Conservation (phyloP, 108 stramenopile species). For the Cyclotella distinguenda region DNA sequence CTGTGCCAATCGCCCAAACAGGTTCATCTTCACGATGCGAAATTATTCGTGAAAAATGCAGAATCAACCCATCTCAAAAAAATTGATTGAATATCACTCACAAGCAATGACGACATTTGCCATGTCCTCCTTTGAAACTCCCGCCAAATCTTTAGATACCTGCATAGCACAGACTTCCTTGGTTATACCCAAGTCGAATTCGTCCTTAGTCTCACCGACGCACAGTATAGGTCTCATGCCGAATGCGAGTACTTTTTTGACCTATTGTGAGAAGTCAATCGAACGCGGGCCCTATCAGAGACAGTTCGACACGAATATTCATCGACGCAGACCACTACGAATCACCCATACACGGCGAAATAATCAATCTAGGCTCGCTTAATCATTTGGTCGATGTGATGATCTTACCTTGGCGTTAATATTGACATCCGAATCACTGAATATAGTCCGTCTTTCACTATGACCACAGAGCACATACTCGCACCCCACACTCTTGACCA, state of each 20-base stretch:
- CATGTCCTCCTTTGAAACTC: constrained; percentile 54
- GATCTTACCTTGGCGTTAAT: constrained; percentile 55
- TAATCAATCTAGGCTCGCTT: not conserved
- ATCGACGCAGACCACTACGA: too few relatives aligned
- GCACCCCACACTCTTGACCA: constrained; percentile 70
- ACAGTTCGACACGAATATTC: too few relatives aligned
- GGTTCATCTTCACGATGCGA: constrained; percentile 54
- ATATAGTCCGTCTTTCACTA: constrained; percentile 65
- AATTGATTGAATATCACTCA: not conserved
- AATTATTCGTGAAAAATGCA: not conserved
- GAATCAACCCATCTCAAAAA: not conserved
- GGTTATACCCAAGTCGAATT: constrained; percentile 55
- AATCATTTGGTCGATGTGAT: too few relatives aligned
- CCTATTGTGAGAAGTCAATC: too few relatives aligned
- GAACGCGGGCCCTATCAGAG: too few relatives aligned
- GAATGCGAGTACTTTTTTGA: constrained; percentile 39
- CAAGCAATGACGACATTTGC: constrained; percentile 80
- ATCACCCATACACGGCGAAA: too few relatives aligned
- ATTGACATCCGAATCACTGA: constrained; percentile 55
- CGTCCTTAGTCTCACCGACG: constrained; percentile 71
- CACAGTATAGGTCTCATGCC: constrained; percentile 71
- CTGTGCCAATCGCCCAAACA: constrained; percentile 95
- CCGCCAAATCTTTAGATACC: constrained; percentile 64
- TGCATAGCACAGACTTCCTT: constrained; percentile 57
- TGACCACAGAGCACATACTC: constrained; percentile 71